These are phyloP conservation scores for Caloboletus firmus DNA, from an alignment of 1,284 basidiomycete species.

Conservation along the genomic window DNA sequence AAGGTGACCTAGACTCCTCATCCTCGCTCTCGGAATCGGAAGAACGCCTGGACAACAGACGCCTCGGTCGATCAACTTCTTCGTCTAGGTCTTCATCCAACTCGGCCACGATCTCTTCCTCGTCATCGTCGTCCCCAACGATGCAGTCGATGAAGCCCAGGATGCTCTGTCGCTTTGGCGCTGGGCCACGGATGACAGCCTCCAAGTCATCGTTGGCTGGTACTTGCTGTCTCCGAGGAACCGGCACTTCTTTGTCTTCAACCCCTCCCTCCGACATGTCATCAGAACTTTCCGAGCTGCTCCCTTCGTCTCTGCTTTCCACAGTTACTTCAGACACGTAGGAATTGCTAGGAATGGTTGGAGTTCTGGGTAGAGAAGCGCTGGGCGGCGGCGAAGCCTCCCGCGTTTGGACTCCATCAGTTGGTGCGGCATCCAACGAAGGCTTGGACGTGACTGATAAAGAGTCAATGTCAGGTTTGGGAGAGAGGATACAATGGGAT, in stretches of 20 bases:
- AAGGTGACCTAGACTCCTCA: slow-evolving; percentile 17
- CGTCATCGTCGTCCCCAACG: slow-evolving; percentile 1
- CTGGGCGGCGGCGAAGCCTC: neutral
- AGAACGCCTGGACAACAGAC: slow-evolving; percentile 12
- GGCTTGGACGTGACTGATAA: neutral
- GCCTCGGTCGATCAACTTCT: slow-evolving; percentile 7
- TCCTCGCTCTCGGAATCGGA: slow-evolving; percentile 28
- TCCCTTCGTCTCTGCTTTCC: slow-evolving; percentile 36
- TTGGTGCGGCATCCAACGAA: neutral
- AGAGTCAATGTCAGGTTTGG: slow-evolving; percentile 1
- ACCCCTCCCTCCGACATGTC: slow-evolving; percentile 13
- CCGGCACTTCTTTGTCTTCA: neutral
- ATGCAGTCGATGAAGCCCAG: slow-evolving; percentile 19
- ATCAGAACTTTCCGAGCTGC: slow-evolving; percentile 35
- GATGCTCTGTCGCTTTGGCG: slow-evolving; percentile 22
- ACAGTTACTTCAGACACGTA: slow-evolving; percentile 34
- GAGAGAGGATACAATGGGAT: neutral
- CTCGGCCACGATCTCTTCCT: slow-evolving; percentile 26
- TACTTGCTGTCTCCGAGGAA: slow-evolving; percentile 2
- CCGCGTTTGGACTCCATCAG: neutral
- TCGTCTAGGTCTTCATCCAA: slow-evolving; percentile 33
- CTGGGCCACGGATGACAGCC: slow-evolving; percentile 49
- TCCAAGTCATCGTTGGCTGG: slow-evolving; percentile 43
- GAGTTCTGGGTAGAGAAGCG: slow-evolving; percentile 7
- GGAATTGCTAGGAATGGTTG: slow-evolving; percentile 24